Evolutionary conservation across 2,329 filamentous ascomycete genomes (phyloP).

Genomic region (Lasiodiplodia theobromae): DNA sequence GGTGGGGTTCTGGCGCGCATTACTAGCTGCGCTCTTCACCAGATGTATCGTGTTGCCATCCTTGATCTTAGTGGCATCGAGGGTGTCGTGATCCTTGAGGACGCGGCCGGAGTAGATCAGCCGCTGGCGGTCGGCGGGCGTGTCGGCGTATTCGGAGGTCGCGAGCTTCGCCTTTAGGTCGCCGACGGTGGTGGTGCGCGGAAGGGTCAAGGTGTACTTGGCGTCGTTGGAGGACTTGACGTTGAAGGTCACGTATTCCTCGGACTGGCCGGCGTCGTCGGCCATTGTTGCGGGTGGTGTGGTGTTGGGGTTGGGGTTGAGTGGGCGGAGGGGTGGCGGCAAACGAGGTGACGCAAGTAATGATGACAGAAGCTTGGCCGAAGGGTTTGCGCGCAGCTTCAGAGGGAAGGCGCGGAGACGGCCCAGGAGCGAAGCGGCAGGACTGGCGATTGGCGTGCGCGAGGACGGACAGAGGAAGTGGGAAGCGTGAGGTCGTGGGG

Average conservation of each 20-base stretch:
- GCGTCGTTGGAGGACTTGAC: slow-evolving; percentile 95
- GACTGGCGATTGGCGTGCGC: background rate
- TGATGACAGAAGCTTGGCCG: slow-evolving; percentile 21
- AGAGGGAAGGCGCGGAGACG: background rate
- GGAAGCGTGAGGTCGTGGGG: slow-evolving; percentile 20
- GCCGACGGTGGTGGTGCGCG: slow-evolving; percentile 75
- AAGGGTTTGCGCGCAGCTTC: background rate
- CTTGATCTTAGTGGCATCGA: slow-evolving; percentile 93
- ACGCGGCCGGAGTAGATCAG: slow-evolving; percentile 98
- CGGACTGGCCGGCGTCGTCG: slow-evolving; percentile 67
- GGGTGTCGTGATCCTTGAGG: slow-evolving; percentile 89
- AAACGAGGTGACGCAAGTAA: slow-evolving; percentile 15
- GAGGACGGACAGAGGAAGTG: slow-evolving; percentile 21
- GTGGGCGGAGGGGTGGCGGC: slow-evolving; percentile 23
- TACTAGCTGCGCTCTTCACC: slow-evolving; percentile 95
- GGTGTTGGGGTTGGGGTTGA: slow-evolving; percentile 24
- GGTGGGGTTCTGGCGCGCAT: slow-evolving; percentile 66
- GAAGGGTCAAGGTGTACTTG: slow-evolving; percentile 82
- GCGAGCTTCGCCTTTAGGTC: slow-evolving; percentile 92
- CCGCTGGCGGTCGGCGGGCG: slow-evolving; percentile 86
- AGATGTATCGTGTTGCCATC: slow-evolving; percentile 94
- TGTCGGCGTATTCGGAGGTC: slow-evolving; percentile 80
- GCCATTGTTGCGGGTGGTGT: slow-evolving; percentile 60
- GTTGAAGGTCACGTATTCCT: slow-evolving; percentile 89
- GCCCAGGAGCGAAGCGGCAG: background rate